Base-by-base conservation (phyloP, 805 yeast genomes). In the Ogataea ganodermae region DNA sequence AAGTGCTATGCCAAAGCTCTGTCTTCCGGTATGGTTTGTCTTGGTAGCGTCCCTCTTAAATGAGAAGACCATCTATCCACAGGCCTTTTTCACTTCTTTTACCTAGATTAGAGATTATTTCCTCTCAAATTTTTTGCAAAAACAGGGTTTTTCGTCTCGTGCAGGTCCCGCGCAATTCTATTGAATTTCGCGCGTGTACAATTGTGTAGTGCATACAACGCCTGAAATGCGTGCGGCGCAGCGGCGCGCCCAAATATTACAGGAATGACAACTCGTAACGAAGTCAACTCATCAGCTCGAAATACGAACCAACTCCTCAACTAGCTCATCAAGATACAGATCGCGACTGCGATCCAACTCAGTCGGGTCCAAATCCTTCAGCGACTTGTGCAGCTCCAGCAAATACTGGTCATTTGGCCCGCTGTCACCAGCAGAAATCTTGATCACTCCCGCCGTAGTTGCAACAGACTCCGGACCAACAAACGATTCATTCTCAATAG, bases 351-450 rank as follows among this genome's bases (percentile, higher is more conserved):
- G 35, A 4, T 44, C 35, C 35, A 51, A 26, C 1, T 69, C 61
- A 30, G 55, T 52, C 7, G 69, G 71, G 52, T 68, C 68, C 45
- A 78, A 58, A 24, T 68, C 69, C 13, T 59, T 48, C 38, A 84
- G 63, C 0, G 90, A 78, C 8, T 69, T 62, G 38, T 75, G 74
- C 48, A 91, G 69, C 42, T 72, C 68, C 40, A 68, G 63, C 50
- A 92, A 66, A 61, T 91, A 91, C 58, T 88, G 95, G 42, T 71
- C 65, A 61, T 91, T 91, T 13, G 75, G 72, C 0, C 98, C 97
- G 59, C 95, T 85, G 20, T 94, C 94, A 0, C 98, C 98, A 5
- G 55, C 58, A 14, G 85, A 71, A 0, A 56, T 56, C 8, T 73
- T 68, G 12, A 91, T 89, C 6, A 79, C 73, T 16, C 57, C 55